Evolutionary conservation across 768 basidiomycete species (phyloP), one percentile per base, ranked within the genome.

Genomic region (Boletus sp.): DNA sequence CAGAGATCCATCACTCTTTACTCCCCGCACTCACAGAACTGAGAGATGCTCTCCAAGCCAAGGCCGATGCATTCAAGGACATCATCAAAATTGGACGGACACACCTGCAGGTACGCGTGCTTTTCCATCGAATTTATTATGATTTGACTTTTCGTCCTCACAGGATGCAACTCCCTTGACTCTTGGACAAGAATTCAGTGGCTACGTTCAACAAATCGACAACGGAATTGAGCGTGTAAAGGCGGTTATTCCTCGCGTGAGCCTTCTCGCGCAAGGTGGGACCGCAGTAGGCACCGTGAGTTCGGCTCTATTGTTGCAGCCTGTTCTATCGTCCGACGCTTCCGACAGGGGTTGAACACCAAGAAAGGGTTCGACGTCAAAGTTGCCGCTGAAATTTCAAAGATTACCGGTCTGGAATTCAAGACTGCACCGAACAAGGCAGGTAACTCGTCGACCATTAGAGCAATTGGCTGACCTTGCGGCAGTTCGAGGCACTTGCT

Each of bases 41-140:
- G 39, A 87, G 87, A 48, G 87, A 90, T 71, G 94, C 91, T 6
- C 78, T 99, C 48, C 83, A 89, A 54, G 83, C 78, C 56, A 99
- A 98, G 77, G 77, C 87, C 12, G 84, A 88, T 64, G 80, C 79
- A 1, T 99, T 98, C 70, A 86, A 89, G 32, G 76, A 89, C 68
- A 98, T 99, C 67, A 93, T 98, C 74, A 99, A 99, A 75, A 99
- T 99, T 67, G 97, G 97, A 39, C 89, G 97, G 44, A 99, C 97
- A 5, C 97, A 99, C 75, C 76, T 99, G 57, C 92, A 94, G 79
- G 89, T 84, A 54, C 47, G 64, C 50, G 39, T 46, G 12, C 29
- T 29, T 39, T 46, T 1, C 18, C 35, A 10, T 47, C 44, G 35
- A 24, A 24, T 18, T 28, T n/a, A 29, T 51, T 53, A 35, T 46